A percentile compares a stretch with the other conserved stretches of the same genome.
These are phyloP conservation scores for Bruguiera gymnorhiza DNA, from an alignment of 345 rosid species.

Conservation along the genomic window DNA sequence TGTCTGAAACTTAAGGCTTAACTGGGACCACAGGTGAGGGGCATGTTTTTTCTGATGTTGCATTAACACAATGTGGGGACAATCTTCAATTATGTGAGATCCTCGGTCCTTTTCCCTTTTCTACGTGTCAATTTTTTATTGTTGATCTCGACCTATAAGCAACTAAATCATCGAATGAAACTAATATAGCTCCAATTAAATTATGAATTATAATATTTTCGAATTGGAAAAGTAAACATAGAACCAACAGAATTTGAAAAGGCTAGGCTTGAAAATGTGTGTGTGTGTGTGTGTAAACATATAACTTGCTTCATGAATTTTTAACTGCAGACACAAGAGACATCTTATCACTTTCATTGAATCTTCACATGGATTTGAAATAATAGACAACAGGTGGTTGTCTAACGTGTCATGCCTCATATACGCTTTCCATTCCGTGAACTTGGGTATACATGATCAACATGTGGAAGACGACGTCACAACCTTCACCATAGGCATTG, in stretches of 20 bases:
- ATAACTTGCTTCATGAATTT: not conserved
- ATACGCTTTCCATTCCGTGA: not conserved
- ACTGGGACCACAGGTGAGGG: slow-evolving; percentile 44
- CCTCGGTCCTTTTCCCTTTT: slow-evolving; percentile 11
- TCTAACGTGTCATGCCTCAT: not conserved
- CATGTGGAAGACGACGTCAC: not conserved
- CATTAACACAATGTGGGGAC: slow-evolving; percentile 31
- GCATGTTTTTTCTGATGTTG: slow-evolving; percentile 48
- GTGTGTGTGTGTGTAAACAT: not conserved
- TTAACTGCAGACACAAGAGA: not conserved
- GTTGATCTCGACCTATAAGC: not conserved
- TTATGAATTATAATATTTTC: not conserved
- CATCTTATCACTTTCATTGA: not conserved
- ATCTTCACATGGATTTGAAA: not conserved
- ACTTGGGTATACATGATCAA: not conserved
- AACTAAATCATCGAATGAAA: not conserved
- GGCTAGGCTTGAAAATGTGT: too few species aligned
- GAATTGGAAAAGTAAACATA: too few species aligned
- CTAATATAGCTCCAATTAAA: not conserved
- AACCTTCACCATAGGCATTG: not conserved
- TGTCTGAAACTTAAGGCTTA: slow-evolving; percentile 28
- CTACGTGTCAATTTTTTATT: not conserved
- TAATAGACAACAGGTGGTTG: not conserved
- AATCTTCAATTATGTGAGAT: slow-evolving; percentile 19
- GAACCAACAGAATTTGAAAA: too few species aligned